These are phyloP conservation scores for Coccomyxa sp. DNA, from an alignment of 139 green algal species.

Conservation along the genomic window DNA sequence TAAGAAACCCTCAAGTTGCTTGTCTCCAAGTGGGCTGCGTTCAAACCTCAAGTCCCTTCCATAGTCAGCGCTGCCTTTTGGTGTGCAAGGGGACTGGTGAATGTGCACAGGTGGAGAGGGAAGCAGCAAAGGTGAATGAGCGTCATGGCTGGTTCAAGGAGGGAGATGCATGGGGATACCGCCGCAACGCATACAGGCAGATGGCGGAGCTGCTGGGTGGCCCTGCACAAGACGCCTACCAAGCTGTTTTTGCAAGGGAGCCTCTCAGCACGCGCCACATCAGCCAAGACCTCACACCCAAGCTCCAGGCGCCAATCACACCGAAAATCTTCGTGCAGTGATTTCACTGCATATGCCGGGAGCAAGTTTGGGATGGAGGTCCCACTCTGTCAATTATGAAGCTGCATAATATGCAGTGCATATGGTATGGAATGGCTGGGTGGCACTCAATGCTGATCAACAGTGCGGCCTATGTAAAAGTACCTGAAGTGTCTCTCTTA, in stretches of 20 bases:
- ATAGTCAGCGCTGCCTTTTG: neutral
- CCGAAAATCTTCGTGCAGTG: conserved; percentile 1
- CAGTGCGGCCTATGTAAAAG: no score
- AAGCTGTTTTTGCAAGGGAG: conserved; percentile 9
- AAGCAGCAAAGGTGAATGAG: conserved; percentile 11
- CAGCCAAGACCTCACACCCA: conserved; percentile 3
- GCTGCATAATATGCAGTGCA: no score
- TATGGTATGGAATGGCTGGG: no score
- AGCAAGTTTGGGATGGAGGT: no score
- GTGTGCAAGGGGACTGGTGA: neutral
- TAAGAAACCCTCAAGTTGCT: neutral
- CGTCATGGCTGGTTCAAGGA: conserved; percentile 12
- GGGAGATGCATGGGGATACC: conserved; percentile 22
- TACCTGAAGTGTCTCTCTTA: no score
- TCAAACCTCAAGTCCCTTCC: neutral
- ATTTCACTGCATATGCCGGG: neutral
- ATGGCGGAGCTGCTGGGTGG: conserved; percentile 19
- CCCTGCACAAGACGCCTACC: neutral
- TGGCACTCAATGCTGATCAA: no score
- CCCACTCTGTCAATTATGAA: no score
- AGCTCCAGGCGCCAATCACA: neutral
- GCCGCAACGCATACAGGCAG: conserved; percentile 8
- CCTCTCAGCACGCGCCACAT: conserved; percentile 10
- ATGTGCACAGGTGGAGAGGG: conserved; percentile 11
- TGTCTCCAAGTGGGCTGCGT: neutral